phyloP scores from a whole-genome alignment of 306 rosid species.

The Vigna hirtella region DNA sequence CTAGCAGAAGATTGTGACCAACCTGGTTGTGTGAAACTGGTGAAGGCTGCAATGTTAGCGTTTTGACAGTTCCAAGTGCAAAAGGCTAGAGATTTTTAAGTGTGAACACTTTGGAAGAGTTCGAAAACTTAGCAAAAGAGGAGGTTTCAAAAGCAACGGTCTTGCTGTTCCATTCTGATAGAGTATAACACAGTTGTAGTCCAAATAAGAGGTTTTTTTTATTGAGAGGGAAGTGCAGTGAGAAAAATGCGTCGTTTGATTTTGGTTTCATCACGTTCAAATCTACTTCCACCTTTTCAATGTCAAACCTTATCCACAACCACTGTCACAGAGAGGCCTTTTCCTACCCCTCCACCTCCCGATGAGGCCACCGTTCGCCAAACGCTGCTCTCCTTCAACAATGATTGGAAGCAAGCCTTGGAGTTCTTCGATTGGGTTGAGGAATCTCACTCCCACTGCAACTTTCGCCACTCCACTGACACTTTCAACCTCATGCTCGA shows the following conservation, averaged over 20 bases:
- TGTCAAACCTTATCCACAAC: neutral
- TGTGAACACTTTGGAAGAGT: too few species aligned
- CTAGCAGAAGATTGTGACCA: conserved; percentile 88
- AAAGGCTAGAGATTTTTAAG: conserved; percentile 28
- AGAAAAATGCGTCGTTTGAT: conserved; percentile 1
- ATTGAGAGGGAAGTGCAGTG: too few species aligned
- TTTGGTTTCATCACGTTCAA: neutral
- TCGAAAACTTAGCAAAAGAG: too few species aligned
- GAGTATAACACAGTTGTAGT: too few species aligned
- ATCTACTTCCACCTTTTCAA: neutral
- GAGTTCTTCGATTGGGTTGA: conserved; percentile 86
- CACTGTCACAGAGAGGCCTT: neutral
- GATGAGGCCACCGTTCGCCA: conserved; percentile 58
- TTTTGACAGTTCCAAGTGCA: conserved; percentile 78
- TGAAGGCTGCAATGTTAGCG: conserved; percentile 69
- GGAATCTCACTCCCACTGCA: conserved; percentile 46
- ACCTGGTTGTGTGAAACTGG: conserved; percentile 78
- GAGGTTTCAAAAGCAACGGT: too few species aligned
- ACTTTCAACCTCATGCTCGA: conserved; percentile 74
- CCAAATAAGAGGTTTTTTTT: too few species aligned
- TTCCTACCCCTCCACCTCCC: neutral
- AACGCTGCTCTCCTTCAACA: conserved; percentile 69
- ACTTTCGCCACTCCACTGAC: conserved; percentile 66
- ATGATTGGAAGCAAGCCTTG: conserved; percentile 83
- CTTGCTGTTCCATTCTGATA: too few species aligned